These are phyloP conservation scores for Aspergillus transmontanensis DNA, from an alignment of 2,329 filamentous ascomycete genomes.

Conservation along the genomic window DNA sequence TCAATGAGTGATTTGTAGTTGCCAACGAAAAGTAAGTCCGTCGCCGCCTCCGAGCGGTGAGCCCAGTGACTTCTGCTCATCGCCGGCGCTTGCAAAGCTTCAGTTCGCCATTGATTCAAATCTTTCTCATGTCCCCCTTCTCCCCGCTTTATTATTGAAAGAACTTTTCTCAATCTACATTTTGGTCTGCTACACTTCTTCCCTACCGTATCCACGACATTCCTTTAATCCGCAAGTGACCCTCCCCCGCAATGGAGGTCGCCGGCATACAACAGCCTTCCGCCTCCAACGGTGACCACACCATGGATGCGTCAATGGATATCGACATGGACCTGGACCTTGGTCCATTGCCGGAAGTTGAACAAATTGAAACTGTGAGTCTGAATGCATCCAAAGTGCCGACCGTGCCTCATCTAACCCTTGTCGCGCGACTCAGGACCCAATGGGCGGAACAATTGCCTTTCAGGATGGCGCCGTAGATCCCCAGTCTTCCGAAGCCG, in stretches of 20 bases:
- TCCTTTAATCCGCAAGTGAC: neutral
- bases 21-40: neutral
- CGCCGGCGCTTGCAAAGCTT: neutral
- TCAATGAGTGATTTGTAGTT: neutral
- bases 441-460: conserved; percentile 15
- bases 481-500: conserved; percentile 31
- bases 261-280: conserved; percentile 11
- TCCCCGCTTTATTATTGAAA: neutral
- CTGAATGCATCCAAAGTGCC: neutral
- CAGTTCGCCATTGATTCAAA: neutral
- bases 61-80: neutral
- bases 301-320: conserved; percentile 57
- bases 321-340: conserved; percentile 72
- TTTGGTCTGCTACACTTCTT: neutral
- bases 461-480: conserved; percentile 28
- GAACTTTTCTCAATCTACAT: no score
- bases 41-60: conserved; percentile 5
- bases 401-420: neutral
- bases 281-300: conserved; percentile 12
- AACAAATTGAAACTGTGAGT: conserved; percentile 38
- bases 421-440: conserved; percentile 24
- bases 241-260: conserved; percentile 13
- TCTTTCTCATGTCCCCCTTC: neutral
- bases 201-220: neutral
- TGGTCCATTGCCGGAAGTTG: conserved; percentile 50